A percentile compares a stretch with the other conserved stretches of the same genome.
Evolutionary conservation across 805 yeast species (phyloP).

Genomic region (Dipodascopsis uninucleata): DNA sequence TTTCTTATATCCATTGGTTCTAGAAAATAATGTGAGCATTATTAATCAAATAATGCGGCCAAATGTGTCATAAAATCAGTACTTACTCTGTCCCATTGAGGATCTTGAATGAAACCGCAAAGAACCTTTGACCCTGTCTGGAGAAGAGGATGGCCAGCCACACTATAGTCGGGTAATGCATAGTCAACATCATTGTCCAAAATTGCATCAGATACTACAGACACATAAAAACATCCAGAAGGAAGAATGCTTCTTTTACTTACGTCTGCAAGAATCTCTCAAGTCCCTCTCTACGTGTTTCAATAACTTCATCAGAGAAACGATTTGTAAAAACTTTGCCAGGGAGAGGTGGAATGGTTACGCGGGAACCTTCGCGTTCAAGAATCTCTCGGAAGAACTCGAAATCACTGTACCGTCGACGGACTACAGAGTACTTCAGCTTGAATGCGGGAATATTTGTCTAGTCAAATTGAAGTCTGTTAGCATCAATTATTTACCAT

Average conservation of each 20-base stretch:
- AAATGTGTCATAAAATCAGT: neutral
- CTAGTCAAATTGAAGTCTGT: conserved; percentile 17
- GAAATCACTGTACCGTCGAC: conserved; percentile 88
- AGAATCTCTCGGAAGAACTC: conserved; percentile 72
- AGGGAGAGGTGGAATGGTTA: conserved; percentile 81
- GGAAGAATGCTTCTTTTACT: conserved; percentile 13
- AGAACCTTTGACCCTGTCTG: conserved; percentile 81
- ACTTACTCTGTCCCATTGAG: conserved; percentile 58
- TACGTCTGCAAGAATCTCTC: conserved; percentile 63
- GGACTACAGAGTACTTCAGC: conserved; percentile 57
- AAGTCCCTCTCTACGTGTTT: conserved; percentile 75
- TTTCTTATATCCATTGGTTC: no score
- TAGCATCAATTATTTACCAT: neutral
- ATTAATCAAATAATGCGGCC: no score
- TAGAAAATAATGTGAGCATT: no score
- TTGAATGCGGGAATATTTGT: conserved; percentile 89
- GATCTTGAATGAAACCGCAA: conserved; percentile 83
- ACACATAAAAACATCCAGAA: neutral
- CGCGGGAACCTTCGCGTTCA: conserved; percentile 72
- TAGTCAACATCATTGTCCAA: no score
- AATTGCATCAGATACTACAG: no score
- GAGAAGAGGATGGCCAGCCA: conserved; percentile 88
- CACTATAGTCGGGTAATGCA: conserved; percentile 42
- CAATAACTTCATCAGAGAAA: conserved; percentile 78
- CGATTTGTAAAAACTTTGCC: conserved; percentile 79